phyloP scores from a whole-genome alignment of 805 yeast genomes.

The Pichia paraexigua region DNA sequence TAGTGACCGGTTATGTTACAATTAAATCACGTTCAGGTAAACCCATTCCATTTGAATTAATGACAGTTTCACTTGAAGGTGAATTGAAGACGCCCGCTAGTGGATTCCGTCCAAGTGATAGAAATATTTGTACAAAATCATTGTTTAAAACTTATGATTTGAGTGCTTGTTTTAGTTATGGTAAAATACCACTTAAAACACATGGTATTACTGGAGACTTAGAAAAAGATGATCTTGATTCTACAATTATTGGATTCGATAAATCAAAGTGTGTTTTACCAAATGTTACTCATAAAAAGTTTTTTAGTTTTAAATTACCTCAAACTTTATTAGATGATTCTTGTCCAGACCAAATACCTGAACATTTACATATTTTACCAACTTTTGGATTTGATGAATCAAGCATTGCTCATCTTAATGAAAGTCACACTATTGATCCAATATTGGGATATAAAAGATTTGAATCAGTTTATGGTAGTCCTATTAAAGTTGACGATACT shows the following conservation, averaged over 20 bases:
- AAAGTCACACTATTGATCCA: slow-evolving; percentile 23
- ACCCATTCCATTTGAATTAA: slow-evolving; percentile 51
- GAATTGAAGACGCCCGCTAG: slow-evolving; percentile 20
- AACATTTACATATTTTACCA: slow-evolving; percentile 33
- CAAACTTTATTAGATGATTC: slow-evolving; percentile 41
- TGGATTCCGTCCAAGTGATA: slow-evolving; percentile 1
- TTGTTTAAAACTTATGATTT: slow-evolving; percentile 41
- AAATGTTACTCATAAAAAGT: slow-evolving; percentile 41
- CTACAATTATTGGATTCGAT: slow-evolving; percentile 32
- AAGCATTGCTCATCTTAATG: slow-evolving; percentile 4
- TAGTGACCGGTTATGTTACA: slow-evolving; percentile 46
- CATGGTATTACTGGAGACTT: not conserved
- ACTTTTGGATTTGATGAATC: slow-evolving; percentile 28
- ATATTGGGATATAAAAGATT: slow-evolving; percentile 46
- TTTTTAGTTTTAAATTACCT: slow-evolving; percentile 50
- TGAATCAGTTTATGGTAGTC: slow-evolving; percentile 37
- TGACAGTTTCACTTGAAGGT: slow-evolving; percentile 51
- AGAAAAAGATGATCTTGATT: slow-evolving; percentile 16
- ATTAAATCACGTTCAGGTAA: slow-evolving; percentile 34
- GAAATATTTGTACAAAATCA: slow-evolving; percentile 24
- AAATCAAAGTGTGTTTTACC: slow-evolving; percentile 38
- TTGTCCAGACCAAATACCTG: slow-evolving; percentile 35
- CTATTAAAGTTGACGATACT: slow-evolving; percentile 42
- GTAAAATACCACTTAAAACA: slow-evolving; percentile 15
- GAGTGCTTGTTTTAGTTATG: slow-evolving; percentile 41